A percentile compares a stretch with the other conserved stretches of the same genome.
These are phyloP conservation scores for Suhomyces choctaworum DNA, from an alignment of 1,139 yeast genomes.

Conservation along the genomic window DNA sequence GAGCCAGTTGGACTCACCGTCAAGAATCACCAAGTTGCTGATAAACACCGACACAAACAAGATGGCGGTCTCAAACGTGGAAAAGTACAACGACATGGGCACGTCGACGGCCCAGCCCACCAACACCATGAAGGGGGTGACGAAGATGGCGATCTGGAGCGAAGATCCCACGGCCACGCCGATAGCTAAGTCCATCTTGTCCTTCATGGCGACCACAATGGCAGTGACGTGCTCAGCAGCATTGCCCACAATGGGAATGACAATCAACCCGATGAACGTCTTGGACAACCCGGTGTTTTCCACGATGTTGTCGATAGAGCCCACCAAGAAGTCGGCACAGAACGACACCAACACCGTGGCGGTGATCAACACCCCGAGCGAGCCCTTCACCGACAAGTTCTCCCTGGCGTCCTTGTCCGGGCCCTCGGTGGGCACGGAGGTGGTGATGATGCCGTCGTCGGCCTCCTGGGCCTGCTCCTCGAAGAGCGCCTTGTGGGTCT, in stretches of 20 bases:
- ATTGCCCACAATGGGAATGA: conserved; percentile 95
- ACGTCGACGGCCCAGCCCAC: conserved; percentile 88
- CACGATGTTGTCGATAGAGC: conserved; percentile 87
- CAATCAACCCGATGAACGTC: conserved; percentile 90
- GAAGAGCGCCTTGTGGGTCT: conserved; percentile 69
- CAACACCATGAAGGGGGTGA: conserved; percentile 92
- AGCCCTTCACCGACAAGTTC: conserved; percentile 41
- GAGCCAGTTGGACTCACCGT: conserved; percentile 95
- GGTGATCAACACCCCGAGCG: conserved; percentile 51
- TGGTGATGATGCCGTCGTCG: conserved; percentile 39
- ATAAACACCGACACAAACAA: conserved; percentile 86
- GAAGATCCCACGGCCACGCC: conserved; percentile 98
- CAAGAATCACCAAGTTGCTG: conserved; percentile 81
- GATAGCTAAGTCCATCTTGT: conserved; percentile 95
- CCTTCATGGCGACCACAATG: conserved; percentile 88
- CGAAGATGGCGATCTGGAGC: conserved; percentile 89
- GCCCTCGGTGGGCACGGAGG: conserved; percentile 31
- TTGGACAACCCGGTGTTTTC: conserved; percentile 82
- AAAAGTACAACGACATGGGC: conserved; percentile 90
- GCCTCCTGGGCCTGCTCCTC: conserved; percentile 42
- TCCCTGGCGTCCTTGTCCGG: conserved; percentile 24
- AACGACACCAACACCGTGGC: conserved; percentile 83
- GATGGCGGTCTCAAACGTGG: conserved; percentile 91
- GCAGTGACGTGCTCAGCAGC: conserved; percentile 99
- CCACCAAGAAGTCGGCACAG: conserved; percentile 92